Evolutionary conservation across 495 filamentous ascomycete genomes (phyloP).

Genomic region (Cudoniella acicularis): DNA sequence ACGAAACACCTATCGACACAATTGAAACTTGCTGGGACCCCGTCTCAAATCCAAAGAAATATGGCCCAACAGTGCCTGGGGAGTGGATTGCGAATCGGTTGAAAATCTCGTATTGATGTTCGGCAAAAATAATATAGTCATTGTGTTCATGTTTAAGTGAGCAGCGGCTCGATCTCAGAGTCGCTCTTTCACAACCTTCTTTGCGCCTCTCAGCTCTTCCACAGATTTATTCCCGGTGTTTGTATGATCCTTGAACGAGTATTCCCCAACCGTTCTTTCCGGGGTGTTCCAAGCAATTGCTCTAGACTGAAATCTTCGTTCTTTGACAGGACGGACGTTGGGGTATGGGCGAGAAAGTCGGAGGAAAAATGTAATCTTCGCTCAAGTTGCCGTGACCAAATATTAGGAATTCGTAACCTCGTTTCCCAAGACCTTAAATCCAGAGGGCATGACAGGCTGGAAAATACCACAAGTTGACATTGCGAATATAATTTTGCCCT

Average conservation of each 20-base stretch:
- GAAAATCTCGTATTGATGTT: background rate
- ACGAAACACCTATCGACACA: background rate
- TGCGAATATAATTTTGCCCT: background rate
- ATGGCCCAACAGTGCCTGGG: background rate
- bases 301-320: background rate
- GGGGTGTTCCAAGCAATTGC: background rate
- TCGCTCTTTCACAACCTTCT: background rate
- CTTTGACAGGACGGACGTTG: background rate
- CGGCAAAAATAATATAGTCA: background rate
- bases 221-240: background rate
- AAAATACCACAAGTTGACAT: background rate
- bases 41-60: background rate
- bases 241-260: too few relatives aligned
- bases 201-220: background rate
- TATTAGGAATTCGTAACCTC: background rate
- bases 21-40: slow-evolving; percentile 1
- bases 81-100: background rate
- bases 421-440: background rate
- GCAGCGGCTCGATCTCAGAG: background rate
- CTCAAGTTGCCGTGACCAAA: background rate
- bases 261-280: background rate
- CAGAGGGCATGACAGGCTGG: background rate
- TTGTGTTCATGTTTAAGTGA: background rate
- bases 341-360: background rate
- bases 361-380: background rate